These are phyloP conservation scores for Scutellaria galericulata DNA, from an alignment of 257 asterid species.

Conservation along the genomic window DNA sequence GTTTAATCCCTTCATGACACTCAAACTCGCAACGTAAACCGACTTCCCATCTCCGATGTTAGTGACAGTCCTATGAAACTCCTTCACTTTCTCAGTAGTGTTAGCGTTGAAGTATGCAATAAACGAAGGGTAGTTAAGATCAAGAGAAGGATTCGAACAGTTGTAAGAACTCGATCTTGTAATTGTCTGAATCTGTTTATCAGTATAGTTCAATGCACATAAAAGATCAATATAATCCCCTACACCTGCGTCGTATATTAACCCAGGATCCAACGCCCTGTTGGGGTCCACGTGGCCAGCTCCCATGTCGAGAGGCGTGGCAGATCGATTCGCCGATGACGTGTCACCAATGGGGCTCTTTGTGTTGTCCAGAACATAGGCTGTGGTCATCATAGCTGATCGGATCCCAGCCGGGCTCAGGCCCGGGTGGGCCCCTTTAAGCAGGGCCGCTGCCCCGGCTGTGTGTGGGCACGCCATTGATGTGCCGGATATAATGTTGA, in stretches of 20 bases:
- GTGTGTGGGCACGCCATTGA: constrained; percentile 89
- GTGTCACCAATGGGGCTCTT: constrained; percentile 49
- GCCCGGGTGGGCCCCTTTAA: constrained; percentile 57
- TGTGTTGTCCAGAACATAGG: constrained; percentile 51
- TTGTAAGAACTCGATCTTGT: constrained; percentile 47
- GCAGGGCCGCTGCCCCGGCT: constrained; percentile 68
- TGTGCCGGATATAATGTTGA: constrained; percentile 71
- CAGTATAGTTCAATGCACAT: constrained; percentile 58
- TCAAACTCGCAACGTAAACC: constrained; percentile 44
- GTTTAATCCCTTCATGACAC: constrained; percentile 46
- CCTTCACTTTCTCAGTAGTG: constrained; percentile 30
- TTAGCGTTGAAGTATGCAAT: constrained; percentile 48
- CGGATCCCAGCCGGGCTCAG: constrained; percentile 78
- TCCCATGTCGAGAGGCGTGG: constrained; percentile 73
- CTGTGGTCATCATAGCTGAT: constrained; percentile 80
- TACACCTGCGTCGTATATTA: constrained; percentile 53
- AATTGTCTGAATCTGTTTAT: constrained; percentile 49
- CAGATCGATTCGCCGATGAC: constrained; percentile 37
- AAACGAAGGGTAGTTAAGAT: constrained; percentile 81
- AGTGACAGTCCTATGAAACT: constrained; percentile 64
- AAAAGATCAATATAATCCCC: constrained; percentile 57
- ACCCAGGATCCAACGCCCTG: constrained; percentile 71
- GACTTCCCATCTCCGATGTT: constrained; percentile 56
- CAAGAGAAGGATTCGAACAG: constrained; percentile 63
- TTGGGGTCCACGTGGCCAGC: constrained; percentile 75